These are phyloP conservation scores for Aegilops speltoides DNA, from an alignment of 176 grass and related monocot species.

Conservation along the genomic window DNA sequence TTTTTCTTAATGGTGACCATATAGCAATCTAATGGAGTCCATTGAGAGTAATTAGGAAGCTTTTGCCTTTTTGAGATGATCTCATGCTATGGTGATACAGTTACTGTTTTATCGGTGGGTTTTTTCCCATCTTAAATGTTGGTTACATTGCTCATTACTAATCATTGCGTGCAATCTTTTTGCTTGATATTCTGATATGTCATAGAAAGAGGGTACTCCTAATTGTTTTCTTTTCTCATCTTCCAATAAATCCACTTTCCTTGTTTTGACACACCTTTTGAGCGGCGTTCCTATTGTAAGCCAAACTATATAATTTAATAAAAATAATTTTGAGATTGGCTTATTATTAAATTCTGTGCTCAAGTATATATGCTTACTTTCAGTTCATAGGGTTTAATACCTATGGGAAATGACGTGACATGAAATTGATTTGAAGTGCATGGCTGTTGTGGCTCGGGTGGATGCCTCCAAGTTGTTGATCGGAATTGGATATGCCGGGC, in stretches of 20 bases:
- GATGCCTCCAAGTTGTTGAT: too few relatives aligned
- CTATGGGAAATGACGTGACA: background rate
- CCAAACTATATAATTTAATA: background rate
- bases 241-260: background rate
- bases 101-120: background rate
- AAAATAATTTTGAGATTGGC: background rate
- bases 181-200: background rate
- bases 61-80: background rate
- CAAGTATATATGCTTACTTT: background rate
- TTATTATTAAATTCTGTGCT: background rate
- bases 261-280: background rate
- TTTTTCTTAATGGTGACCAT: background rate
- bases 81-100: background rate
- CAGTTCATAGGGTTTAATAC: background rate
- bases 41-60: background rate
- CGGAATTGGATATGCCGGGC: too few relatives aligned
- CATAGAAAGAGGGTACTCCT: background rate
- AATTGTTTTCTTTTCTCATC: background rate
- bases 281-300: background rate
- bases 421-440: background rate
- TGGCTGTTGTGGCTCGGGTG: too few relatives aligned
- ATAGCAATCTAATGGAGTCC: background rate
- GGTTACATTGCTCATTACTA: background rate
- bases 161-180: background rate
- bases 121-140: background rate